Evolutionary conservation across 2,329 filamentous ascomycete species (phyloP), one percentile per base, ranked within the genome.

Genomic region (Exophiala alcalophila): DNA sequence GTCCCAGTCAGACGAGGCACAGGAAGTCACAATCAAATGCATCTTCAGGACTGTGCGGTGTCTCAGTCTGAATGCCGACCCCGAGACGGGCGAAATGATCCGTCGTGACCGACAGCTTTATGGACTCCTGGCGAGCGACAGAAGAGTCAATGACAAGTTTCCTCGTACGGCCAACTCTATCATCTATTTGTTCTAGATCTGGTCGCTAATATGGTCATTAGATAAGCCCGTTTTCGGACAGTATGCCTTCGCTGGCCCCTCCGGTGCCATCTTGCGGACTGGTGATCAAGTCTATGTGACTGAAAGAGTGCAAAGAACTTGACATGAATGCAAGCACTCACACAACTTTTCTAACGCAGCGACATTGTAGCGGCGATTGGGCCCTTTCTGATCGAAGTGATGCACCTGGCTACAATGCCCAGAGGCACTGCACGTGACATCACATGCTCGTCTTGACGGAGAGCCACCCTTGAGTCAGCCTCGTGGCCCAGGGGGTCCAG

Each of bases 221-320:
- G 47, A 54, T 25, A 54, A 54, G 27, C 52, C 52, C 14, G 52
- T 54, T 10, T 54, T 54, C 26, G 52, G 52, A n/a, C 52, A 54
- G 30, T 54, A 54, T 30, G 52, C 46, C 18, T 54, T 54, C 23
- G 52, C 49, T 4, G 52, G 52, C 3, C 52, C 52, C n/a, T 52
- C 52, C 3, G 52, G 52, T 31, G 52, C 52, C 20, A 47, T 54
- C 21, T 23, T 54, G 15, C 49, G 52, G 3, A 53, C 44, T 24
- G 52, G 52, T 18, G 52, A 54, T 28, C 44, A 44, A 20, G 47
- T 54, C 27, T 44, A 50, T 32, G 47, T 54, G 10, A 52, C 47
- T 12, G 52, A 54, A 41, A 38, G 52, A 29, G 42, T 33, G 9
- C 42, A 52, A 15, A 30, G 38, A 26, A 47, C 37, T 19, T 41